phyloP scores from a whole-genome alignment of 495 filamentous ascomycete species.

The Thermochaetoides thermophila region DNA sequence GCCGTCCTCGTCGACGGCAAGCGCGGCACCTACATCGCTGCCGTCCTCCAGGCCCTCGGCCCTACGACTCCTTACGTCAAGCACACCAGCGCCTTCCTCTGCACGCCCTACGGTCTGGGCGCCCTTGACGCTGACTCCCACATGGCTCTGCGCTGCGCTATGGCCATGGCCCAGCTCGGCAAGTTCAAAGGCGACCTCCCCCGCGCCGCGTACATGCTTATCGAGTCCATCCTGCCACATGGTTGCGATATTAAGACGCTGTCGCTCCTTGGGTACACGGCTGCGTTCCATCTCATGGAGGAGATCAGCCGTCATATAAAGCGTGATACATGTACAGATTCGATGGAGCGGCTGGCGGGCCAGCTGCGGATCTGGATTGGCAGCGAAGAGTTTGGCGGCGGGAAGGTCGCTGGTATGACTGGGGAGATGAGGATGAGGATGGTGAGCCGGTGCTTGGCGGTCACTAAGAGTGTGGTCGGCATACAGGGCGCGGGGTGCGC shows the following conservation, averaged over 20 bases:
- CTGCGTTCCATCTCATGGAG: slow-evolving; percentile 58
- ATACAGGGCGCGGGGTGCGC: no score
- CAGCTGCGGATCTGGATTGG: slow-evolving; percentile 42
- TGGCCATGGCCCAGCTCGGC: slow-evolving; percentile 58
- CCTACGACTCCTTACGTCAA: no score
- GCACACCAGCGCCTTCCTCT: no score
- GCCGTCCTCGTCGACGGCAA: slow-evolving; percentile 41
- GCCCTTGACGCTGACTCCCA: slow-evolving; percentile 45
- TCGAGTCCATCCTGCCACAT: slow-evolving; percentile 29
- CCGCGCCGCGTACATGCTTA: slow-evolving; percentile 27
- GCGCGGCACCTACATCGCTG: slow-evolving; percentile 37
- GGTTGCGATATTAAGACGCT: slow-evolving; percentile 21
- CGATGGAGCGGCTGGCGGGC: slow-evolving; percentile 38
- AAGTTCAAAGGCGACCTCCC: slow-evolving; percentile 27
- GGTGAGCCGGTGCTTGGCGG: slow-evolving; percentile 31
- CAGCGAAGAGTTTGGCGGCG: slow-evolving; percentile 14
- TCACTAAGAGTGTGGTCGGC: slow-evolving; percentile 36
- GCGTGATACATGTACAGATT: slow-evolving; percentile 26
- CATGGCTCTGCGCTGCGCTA: slow-evolving; percentile 64
- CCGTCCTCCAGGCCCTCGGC: slow-evolving; percentile 39
- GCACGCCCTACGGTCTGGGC: background rate
- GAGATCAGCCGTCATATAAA: slow-evolving; percentile 38
- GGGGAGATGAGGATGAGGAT: slow-evolving; percentile 30
- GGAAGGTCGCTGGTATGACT: slow-evolving; percentile 29
- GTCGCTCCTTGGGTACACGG: slow-evolving; percentile 61